phyloP scores from a whole-genome alignment of 495 filamentous ascomycete species.

The Neurospora africana region DNA sequence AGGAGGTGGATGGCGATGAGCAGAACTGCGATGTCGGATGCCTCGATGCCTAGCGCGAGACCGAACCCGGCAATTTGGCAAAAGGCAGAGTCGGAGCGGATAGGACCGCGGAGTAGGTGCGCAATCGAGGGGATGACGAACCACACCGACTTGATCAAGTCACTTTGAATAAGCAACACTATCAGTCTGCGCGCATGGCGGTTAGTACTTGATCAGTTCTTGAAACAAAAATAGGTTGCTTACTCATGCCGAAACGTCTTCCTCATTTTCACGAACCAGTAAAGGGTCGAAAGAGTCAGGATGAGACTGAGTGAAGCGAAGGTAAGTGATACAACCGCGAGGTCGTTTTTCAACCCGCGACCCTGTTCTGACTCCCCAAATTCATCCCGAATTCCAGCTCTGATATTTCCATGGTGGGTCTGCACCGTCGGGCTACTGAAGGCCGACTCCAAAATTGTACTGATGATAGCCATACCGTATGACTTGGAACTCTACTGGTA shows the following conservation, averaged over 20 bases:
- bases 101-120: constrained; percentile 33
- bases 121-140: constrained; percentile 52
- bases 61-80: constrained; percentile 62
- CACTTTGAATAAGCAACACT: constrained; percentile 58
- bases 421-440: not conserved
- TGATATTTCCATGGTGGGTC: not conserved
- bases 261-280: constrained; percentile 68
- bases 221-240: constrained; percentile 10
- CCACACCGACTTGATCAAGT: constrained; percentile 57
- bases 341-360: not conserved
- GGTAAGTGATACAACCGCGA: constrained; percentile 18
- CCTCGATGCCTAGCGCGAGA: constrained; percentile 52
- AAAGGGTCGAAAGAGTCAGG: constrained; percentile 42
- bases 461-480: not conserved
- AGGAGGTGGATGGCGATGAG: constrained; percentile 62
- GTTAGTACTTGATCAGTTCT: not conserved
- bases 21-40: constrained; percentile 57
- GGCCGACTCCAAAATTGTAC: not conserved
- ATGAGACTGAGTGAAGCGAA: constrained; percentile 42
- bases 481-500: not conserved
- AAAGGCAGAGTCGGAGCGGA: constrained; percentile 41
- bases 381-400: not conserved
- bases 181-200: constrained; percentile 42
- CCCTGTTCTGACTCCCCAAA: not conserved
- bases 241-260: constrained; percentile 66